Base-by-base conservation (phyloP, 257 asterid species). In the Gentiana macrophylla region DNA sequence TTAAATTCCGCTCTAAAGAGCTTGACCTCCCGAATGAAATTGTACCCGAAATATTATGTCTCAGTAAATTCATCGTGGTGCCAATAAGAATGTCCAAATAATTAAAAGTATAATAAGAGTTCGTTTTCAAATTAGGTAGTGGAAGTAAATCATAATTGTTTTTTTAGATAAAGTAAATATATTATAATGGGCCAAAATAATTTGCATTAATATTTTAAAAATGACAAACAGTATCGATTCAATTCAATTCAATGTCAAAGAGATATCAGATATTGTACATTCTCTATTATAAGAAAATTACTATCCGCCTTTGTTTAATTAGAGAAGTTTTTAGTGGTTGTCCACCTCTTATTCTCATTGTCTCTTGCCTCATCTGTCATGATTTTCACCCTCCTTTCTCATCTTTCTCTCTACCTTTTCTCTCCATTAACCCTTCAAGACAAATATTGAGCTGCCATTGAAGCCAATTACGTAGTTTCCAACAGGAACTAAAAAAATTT, bases 251-350 rank as follows among this genome's bases (percentile, higher is more conserved):
- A 34, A 3, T 9, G 32, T 33, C 35, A 8, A 52, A 52, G 38
- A 33, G 34, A 36, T n/a, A n/a, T n/a, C n/a, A n/a, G n/a, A n/a
- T 6, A 10, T 24, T 24, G 24, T 24, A 35, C 5, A 5, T 55
- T n/a, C 8, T 2, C 46, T 3, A 5, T 41, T 41, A 41, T 5
- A 41, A 5, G 46, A 75, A 50, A 77, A 57, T 59, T 49, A 67
- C 60, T 67, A 55, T 48, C 63, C 59, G 61, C 55, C 45, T 54
- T 35, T 63, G 66, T 65, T 35, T 58, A 48, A 60, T 70, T 60
- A 37, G 71, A 74, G 72, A 70, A 68, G 72, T 57, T 66, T 59
- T 41, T 73, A 59, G 71, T 69, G 81, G 80, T 55, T 63, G 57
- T 70, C 77, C 78, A 67, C 67, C 67, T 72, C 77, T 62, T 57